Conservation (phyloP, 768 basidiomycete species). For the Lactarius vividus region DNA sequence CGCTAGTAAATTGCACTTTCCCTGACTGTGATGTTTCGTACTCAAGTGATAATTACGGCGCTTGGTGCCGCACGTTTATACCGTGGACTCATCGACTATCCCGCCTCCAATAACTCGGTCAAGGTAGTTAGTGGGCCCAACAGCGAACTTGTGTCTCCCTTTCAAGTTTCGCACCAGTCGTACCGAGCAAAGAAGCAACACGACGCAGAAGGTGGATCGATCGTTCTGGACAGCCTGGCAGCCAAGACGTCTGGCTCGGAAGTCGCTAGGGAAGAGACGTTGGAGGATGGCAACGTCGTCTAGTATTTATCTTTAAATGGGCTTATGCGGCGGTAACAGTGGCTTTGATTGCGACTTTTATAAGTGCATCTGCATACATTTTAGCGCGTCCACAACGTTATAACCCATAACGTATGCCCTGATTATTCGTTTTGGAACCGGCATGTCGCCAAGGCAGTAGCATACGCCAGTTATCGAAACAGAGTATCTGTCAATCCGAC, state of each 20-base stretch:
- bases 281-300: neutral
- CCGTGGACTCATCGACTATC: conserved; percentile 16
- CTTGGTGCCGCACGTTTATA: conserved; percentile 20
- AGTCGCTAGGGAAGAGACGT: neutral
- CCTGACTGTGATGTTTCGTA: neutral
- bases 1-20: neutral
- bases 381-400: neutral
- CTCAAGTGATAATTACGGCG: conserved; percentile 16
- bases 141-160: neutral
- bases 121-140: neutral
- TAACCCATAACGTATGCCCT: neutral
- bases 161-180: neutral
- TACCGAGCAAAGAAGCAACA: neutral
- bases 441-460: neutral
- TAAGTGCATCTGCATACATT: neutral
- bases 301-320: conserved; percentile 1
- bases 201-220: neutral
- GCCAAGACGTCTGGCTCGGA: neutral
- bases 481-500: neutral
- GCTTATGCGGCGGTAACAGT: neutral
- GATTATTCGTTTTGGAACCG: neutral
- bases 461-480: neutral
- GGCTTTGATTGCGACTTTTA: neutral
- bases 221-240: neutral
- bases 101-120: neutral